Conservation (phyloP, 1,284 basidiomycete species). For the Pyrrhoderma noxium region DNA sequence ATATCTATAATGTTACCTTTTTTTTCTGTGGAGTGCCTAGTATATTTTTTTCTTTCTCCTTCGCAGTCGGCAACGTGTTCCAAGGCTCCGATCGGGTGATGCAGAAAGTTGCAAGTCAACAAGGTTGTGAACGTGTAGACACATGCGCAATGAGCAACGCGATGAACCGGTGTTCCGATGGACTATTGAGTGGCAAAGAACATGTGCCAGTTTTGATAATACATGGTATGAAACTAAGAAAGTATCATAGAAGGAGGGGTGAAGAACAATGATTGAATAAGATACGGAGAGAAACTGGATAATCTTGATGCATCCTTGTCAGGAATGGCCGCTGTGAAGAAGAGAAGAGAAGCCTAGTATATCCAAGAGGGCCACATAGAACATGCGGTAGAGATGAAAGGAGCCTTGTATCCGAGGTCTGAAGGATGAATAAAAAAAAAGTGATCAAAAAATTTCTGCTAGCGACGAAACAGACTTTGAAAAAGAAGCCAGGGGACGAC, state of each 20-base stretch:
- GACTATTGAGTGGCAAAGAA: conserved; percentile 16
- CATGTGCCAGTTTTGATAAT: conserved; percentile 9
- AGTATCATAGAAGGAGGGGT: neutral
- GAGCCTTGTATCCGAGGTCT: conserved; percentile 10
- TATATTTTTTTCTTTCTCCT: neutral
- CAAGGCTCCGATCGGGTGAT: conserved; percentile 18
- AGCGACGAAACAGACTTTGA: conserved; percentile 8
- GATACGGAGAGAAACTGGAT: conserved; percentile 2
- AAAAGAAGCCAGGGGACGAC: conserved; percentile 10
- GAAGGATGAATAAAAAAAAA: conserved; percentile 1
- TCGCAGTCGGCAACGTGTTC: conserved; percentile 16
- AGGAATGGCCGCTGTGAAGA: conserved; percentile 4
- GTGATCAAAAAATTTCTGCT: conserved; percentile 13
- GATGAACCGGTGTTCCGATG: conserved; percentile 16
- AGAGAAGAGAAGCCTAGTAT: conserved; percentile 18
- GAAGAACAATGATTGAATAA: conserved; percentile 16
- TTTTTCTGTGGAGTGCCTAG: conserved; percentile 14
- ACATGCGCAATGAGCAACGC: conserved; percentile 13
- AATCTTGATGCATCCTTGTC: neutral
- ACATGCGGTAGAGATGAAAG: conserved; percentile 1
- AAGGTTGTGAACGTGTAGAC: conserved; percentile 19
- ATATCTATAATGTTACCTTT: conserved; percentile 2
- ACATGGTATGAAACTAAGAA: too few species aligned
- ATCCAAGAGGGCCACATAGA: conserved; percentile 5
- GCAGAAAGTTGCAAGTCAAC: conserved; percentile 15